Base-by-base conservation (phyloP, 352 stramenopile species). In the Phytophthora hybrid region DNA sequence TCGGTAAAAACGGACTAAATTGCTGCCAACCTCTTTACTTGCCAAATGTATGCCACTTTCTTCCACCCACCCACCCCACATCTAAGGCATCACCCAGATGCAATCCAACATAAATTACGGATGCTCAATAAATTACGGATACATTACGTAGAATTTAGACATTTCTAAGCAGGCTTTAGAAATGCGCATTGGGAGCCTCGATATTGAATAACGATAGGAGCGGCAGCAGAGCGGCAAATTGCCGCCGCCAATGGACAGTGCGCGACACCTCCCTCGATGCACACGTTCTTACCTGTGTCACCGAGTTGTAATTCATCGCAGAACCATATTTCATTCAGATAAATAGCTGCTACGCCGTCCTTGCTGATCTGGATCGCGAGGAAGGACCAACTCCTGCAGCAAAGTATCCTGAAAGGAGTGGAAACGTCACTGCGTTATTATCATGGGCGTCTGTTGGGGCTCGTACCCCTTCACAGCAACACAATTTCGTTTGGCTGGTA, bases 381-480 rank as follows among this genome's bases (percentile, higher is more conserved):
- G 37, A 44, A 31, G 29, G 29, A 31, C 29, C 29, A 31, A 31
- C 29, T 31, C 29, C 29, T 7, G 4, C 29, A 31, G 29, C 29
- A 31, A 31, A 31, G 29, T 31, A 31, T 31, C 29, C 5, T 31
- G 39, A 46, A 6, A 41, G 18, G 39, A 46, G 39, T 16, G 39
- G 18, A 46, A 46, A 31, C 29, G 29, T 31, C 29, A 31, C 29
- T n/a, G 51, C 4, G 21, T 34, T 57, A 14, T 14, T 32, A 53
- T 34, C 14, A 16, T 23, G 13, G 44, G 26, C 60, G 60, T 59
- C 60, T 16, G 60, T 67, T 67, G 19, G 8, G 46, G 13, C 39
- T 46, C 4, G 41, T 53, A 58, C 37, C 70, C 44, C 59, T 73
- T 76, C 69, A 55, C 31, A 23, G 13, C 13, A 16, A 16, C n/a